Base-by-base conservation (phyloP, 306 rosid species). In the Cucurbita ficifolia region DNA sequence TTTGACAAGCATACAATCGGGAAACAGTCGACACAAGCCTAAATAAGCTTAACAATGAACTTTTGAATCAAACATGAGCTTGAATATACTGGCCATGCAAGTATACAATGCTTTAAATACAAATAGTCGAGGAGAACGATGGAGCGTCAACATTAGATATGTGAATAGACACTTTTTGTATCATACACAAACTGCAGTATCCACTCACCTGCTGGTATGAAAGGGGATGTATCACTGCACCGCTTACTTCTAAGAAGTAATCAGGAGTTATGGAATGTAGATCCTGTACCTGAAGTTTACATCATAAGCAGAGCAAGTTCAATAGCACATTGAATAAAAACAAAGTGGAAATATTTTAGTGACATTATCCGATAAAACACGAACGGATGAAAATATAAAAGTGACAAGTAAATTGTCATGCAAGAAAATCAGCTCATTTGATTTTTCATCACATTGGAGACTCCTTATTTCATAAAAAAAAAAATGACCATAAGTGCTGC, bases 131-230 rank as follows among this genome's bases (percentile, higher is more conserved):
- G n/a, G 9, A 18, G 42, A 46, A 9, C 18, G 0, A 65, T 5
- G 72, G 35, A 17, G 3, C n/a, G 9, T n/a, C 61, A 70, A 50
- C 11, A 16, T 14, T 12, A 16, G 4, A n/a, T 8, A 71, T 51
- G 46, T 33, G 22, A 70, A 51, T 10, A 16, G 14, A 33, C 58
- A 50, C 29, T 16, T 29, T 39, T 17, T 48, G 16, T 52, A 78
- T 67, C 42, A 6, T 12, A 65, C 13, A 42, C 6, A 73, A 16
- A 13, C 40, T 64, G 50, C 50, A 10, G 81, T 75, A 50, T 51
- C 79, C 73, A 78, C 96, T 82, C 76, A 93, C 98, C 97, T 94
- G 98, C 79, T 94, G 98, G 80, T 94, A 94, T 8, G 98, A 94
- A 76, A 94, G 98, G 33, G 98, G 98, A 50, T 90, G 97, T 79